Evolutionary conservation across 2,329 filamentous ascomycete genomes (phyloP).

Genomic region (Sphaerostilbella broomeana): DNA sequence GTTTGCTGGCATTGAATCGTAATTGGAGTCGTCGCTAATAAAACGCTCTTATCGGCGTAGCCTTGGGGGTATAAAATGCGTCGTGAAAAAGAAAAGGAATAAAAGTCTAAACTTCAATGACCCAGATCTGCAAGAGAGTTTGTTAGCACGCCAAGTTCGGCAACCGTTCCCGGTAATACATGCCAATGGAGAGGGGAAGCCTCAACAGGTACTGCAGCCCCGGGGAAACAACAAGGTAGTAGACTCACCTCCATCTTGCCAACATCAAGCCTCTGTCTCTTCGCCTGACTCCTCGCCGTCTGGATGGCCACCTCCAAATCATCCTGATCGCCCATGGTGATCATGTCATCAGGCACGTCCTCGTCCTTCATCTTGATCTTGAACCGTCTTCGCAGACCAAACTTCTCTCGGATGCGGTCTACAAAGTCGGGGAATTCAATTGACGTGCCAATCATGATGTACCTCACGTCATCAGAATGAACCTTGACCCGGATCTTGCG

Average conservation of each 20-base stretch:
- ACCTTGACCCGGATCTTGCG: slow-evolving; percentile 86
- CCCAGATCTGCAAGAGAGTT: slow-evolving; percentile 38
- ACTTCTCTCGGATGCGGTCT: slow-evolving; percentile 78
- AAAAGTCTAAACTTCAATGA: slow-evolving; percentile 32
- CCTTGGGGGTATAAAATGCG: slow-evolving; percentile 10
- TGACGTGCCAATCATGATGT: slow-evolving; percentile 74
- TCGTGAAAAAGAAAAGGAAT: slow-evolving; percentile 2
- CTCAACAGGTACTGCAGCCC: background rate
- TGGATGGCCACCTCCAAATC: slow-evolving; percentile 84
- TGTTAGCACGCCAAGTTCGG: slow-evolving; percentile 19
- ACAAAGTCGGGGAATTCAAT: slow-evolving; percentile 73
- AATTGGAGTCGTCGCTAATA: slow-evolving; percentile 2
- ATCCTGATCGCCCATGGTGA: slow-evolving; percentile 94
- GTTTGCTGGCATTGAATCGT: slow-evolving; percentile 4
- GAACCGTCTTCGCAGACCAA: slow-evolving; percentile 68
- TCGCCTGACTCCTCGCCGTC: slow-evolving; percentile 59
- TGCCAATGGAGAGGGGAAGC: slow-evolving; percentile 1
- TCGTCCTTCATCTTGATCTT: slow-evolving; percentile 88
- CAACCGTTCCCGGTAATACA: background rate
- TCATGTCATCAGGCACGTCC: slow-evolving; percentile 74
- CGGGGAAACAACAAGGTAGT: slow-evolving; percentile 5
- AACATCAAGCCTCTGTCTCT: slow-evolving; percentile 69
- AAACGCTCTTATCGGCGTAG: slow-evolving; percentile 1
- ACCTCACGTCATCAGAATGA: slow-evolving; percentile 83
- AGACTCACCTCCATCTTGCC: slow-evolving; percentile 86